Conservation (phyloP, 129 eudicot species). For the Saussurea involucrata region DNA sequence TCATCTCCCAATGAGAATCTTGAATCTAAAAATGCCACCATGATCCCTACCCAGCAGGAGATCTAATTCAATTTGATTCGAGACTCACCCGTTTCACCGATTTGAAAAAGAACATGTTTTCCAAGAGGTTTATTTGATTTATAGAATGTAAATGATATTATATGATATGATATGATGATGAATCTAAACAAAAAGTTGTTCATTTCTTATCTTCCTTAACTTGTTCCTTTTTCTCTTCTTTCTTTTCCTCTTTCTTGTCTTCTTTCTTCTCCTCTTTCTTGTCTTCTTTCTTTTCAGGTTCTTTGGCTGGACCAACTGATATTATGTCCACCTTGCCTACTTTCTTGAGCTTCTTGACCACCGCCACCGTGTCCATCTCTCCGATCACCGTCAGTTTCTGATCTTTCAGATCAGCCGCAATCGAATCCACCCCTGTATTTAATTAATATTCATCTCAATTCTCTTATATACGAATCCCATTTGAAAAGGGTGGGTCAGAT, state of each 20-base stretch:
- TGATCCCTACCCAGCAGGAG: neutral
- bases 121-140: constrained; percentile 2
- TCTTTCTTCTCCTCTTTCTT: constrained; percentile 59
- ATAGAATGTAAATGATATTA: neutral
- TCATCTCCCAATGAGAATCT: constrained; percentile 1
- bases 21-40: neutral
- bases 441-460: neutral
- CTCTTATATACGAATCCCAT: neutral
- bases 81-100: neutral
- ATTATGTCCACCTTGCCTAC: constrained; percentile 81
- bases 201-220: constrained; percentile 40
- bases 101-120: neutral
- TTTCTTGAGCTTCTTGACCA: constrained; percentile 80
- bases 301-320: constrained; percentile 96
- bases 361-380: constrained; percentile 89
- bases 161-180: neutral
- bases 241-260: constrained; percentile 44
- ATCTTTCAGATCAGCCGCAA: constrained; percentile 73
- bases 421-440: constrained; percentile 73
- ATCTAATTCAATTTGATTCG: neutral
- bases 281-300: constrained; percentile 74
- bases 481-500: neutral
- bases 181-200: neutral
- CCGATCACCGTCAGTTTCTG: constrained; percentile 94
- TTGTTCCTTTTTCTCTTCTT: constrained; percentile 37